Base-by-base conservation (phyloP, 23 red algal genomes). In the Pyropia haitanensis region DNA sequence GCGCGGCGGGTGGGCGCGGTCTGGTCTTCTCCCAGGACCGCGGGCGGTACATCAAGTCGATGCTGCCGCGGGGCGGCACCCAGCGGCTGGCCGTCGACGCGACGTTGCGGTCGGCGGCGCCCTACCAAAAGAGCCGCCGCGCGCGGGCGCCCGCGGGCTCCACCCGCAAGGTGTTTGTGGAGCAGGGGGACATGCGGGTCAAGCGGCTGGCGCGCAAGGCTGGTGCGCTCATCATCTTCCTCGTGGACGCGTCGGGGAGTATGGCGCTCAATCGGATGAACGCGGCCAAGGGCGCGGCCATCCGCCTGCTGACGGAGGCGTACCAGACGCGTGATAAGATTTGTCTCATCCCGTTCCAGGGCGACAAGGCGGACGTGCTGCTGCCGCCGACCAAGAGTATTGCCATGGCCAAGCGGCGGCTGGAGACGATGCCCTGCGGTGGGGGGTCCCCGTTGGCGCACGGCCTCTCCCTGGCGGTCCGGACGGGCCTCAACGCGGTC, bases 261-360 rank as follows among this genome's bases (percentile, higher is more conserved):
- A 98, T 98, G 94, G 94, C 94, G 8, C 64, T 98, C 18, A 98
- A 98, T 71, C 68, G 94, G 15, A 98, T 98, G 94, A 98, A 89
- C 59, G 72, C 94, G 13, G 94, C 94, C 34, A 98, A 98, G 60
- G 94, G 94, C 51, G 94, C 94, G 28, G 94, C 94, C 8, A 98
- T 98, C 57, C 68, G 83, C 33, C 69, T 98, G 24, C 74, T 98
- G 65, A 81, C 94, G 3, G 87, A 90, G 61, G 94, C 94, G 5
- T 98, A 98, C 64, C 80, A 98, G 67, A 89, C 94, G 22, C 70
- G 94, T n/a, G 94, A 98, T 64, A 85, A 91, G 30, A 83, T 98
- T 14, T 59, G 79, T 6, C 75, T 98, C 15, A 98, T 98, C 21
- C 78, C 94, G 24, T 98, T 90, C 64, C 84, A 89, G 58, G 94